phyloP scores from a whole-genome alignment of 768 basidiomycete genomes.

The Coprinopsis sp. region DNA sequence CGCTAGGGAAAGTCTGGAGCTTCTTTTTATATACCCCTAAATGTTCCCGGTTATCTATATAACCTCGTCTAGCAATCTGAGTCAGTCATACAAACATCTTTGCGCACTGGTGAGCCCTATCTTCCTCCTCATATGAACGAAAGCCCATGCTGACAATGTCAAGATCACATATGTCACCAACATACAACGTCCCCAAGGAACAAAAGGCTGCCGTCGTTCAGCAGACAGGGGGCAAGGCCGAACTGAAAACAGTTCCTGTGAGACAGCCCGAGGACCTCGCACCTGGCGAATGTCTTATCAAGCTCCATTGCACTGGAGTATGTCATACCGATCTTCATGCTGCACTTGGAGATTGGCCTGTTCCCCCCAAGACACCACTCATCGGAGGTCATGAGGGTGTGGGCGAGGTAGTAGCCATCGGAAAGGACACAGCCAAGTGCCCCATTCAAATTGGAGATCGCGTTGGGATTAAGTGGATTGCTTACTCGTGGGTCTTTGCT shows the following conservation, averaged over 20 bases:
- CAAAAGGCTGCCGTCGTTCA: constrained; percentile 42
- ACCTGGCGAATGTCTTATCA: constrained; percentile 72
- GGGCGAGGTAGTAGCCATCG: constrained; percentile 78
- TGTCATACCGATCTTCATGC: constrained; percentile 85
- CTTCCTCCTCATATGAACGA: no score
- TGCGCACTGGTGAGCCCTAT: no score
- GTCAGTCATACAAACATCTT: no score
- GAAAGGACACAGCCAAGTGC: constrained; percentile 49
- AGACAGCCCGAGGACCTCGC: constrained; percentile 48
- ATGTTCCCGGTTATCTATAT: no score
- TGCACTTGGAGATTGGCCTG: constrained; percentile 75
- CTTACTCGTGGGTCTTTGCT: constrained; percentile 39
- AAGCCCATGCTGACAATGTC: no score
- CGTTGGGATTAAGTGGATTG: constrained; percentile 82
- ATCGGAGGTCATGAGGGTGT: constrained; percentile 87
- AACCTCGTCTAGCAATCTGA: no score
- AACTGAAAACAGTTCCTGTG: constrained; percentile 48
- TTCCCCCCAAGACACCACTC: constrained; percentile 57
- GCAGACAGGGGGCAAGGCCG: constrained; percentile 26
- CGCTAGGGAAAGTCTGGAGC: no score
- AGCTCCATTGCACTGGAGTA: constrained; percentile 75
- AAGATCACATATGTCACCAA: not conserved
- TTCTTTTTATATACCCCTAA: no score
- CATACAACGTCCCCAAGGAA: constrained; percentile 25
- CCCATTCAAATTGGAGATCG: constrained; percentile 72